Conservation (phyloP, 2,329 filamentous ascomycete genomes). For the Thielaviopsis cerberus region DNA sequence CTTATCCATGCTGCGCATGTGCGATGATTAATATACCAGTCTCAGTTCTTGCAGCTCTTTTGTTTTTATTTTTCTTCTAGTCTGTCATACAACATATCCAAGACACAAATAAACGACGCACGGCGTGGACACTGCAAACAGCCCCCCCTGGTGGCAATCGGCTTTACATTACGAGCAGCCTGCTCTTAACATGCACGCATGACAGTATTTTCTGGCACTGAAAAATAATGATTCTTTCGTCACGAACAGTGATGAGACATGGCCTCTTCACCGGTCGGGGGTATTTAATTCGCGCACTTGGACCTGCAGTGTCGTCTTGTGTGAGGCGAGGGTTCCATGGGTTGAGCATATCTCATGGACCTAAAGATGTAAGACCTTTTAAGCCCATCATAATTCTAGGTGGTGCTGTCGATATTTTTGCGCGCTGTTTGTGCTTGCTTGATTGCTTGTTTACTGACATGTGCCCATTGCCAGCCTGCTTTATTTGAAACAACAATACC, state of each 20-base stretch:
- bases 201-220: too few species aligned
- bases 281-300: not conserved
- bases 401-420: not conserved
- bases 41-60: too few species aligned
- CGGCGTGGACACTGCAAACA: not conserved
- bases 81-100: not conserved
- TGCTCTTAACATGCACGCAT: not conserved
- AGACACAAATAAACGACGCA: not conserved
- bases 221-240: not conserved
- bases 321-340: not conserved
- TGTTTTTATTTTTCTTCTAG: not conserved
- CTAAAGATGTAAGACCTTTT: not conserved
- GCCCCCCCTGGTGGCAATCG: not conserved
- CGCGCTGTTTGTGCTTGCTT: not conserved
- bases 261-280: not conserved
- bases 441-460: not conserved
- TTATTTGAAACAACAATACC: slow-evolving; percentile 51
- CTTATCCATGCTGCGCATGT: not conserved
- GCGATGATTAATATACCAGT: not conserved
- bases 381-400: not conserved
- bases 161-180: not conserved
- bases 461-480: slow-evolving; percentile 31
- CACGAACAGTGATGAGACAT: not conserved
- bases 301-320: not conserved
- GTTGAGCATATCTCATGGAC: slow-evolving; percentile 6